Evolutionary conservation across 371 early-diverging fungal species (phyloP).

Genomic region (Zopfochytrium polystomum): DNA sequence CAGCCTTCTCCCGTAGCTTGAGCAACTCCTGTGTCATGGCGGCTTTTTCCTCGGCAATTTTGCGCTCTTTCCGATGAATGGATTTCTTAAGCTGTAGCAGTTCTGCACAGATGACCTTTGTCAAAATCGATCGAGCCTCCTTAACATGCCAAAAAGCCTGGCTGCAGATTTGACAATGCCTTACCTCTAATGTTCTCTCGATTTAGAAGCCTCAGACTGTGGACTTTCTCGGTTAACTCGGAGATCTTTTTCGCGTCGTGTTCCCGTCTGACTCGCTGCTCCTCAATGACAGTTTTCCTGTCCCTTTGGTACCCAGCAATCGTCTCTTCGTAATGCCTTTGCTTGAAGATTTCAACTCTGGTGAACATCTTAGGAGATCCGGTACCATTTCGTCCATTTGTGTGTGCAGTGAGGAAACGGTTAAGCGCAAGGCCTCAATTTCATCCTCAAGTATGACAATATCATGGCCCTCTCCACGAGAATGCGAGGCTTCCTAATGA

Average conservation of each 20-base stretch:
- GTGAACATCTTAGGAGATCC: not conserved
- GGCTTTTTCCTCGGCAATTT: constrained; percentile 46
- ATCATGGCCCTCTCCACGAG: constrained; percentile 26
- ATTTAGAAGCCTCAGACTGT: constrained; percentile 36
- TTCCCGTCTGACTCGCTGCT: constrained; percentile 37
- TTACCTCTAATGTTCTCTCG: constrained; percentile 53
- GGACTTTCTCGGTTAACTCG: constrained; percentile 28
- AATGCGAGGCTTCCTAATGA: not conserved
- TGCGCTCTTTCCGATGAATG: constrained; percentile 35
- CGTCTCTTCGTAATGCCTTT: constrained; percentile 34
- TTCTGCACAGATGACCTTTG: constrained; percentile 23
- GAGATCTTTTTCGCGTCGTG: constrained; percentile 38
- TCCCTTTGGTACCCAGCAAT: constrained; percentile 41
- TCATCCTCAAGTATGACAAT: constrained; percentile 44
- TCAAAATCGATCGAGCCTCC: not conserved
- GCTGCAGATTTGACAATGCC: not conserved
- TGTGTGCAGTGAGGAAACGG: constrained; percentile 41
- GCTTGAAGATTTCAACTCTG: constrained; percentile 25
- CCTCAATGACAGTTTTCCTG: constrained; percentile 31
- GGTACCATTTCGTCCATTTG: constrained; percentile 42
- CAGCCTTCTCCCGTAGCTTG: constrained; percentile 8
- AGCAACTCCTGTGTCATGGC: constrained; percentile 32
- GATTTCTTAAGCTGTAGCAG: constrained; percentile 43
- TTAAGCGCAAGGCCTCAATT: constrained; percentile 40
- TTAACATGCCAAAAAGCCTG: not conserved